phyloP scores from a whole-genome alignment of 768 basidiomycete species.

The Hemileccinum rubropunctum region DNA sequence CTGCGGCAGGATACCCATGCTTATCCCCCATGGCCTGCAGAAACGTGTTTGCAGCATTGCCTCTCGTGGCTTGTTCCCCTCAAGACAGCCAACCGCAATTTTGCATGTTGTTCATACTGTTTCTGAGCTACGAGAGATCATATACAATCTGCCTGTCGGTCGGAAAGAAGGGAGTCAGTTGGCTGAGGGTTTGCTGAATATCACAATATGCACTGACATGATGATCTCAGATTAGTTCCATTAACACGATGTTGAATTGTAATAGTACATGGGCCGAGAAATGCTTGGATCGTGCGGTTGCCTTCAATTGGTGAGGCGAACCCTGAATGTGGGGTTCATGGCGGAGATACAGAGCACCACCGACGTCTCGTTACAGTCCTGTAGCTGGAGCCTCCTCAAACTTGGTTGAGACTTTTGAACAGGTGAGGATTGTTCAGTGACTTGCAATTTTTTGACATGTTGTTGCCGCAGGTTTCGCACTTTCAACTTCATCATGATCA shows the following conservation, averaged over 20 bases:
- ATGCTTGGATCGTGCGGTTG: constrained; percentile 8
- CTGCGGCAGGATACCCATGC: constrained; percentile 23
- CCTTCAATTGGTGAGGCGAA: not conserved
- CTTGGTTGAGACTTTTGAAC: no score
- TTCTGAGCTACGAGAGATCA: not conserved
- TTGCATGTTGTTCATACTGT: not conserved
- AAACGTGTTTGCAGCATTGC: constrained; percentile 34
- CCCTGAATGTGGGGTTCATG: no score
- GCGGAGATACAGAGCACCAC: no score
- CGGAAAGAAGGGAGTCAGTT: not conserved
- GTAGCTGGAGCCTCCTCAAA: no score
- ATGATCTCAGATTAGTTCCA: not conserved
- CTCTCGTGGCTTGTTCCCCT: constrained; percentile 12
- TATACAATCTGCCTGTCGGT: not conserved
- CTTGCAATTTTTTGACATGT: no score
- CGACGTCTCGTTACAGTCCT: no score
- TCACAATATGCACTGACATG: not conserved
- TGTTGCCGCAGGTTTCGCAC: no score
- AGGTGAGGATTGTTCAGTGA: no score
- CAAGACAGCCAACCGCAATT: constrained; percentile 4
- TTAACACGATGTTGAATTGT: not conserved
- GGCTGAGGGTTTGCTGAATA: not conserved
- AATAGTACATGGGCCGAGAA: not conserved
- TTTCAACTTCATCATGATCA: no score
- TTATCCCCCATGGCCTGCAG: constrained; percentile 17